Base-by-base conservation (phyloP, 139 green algal genomes). In the Marvania coccoides region DNA sequence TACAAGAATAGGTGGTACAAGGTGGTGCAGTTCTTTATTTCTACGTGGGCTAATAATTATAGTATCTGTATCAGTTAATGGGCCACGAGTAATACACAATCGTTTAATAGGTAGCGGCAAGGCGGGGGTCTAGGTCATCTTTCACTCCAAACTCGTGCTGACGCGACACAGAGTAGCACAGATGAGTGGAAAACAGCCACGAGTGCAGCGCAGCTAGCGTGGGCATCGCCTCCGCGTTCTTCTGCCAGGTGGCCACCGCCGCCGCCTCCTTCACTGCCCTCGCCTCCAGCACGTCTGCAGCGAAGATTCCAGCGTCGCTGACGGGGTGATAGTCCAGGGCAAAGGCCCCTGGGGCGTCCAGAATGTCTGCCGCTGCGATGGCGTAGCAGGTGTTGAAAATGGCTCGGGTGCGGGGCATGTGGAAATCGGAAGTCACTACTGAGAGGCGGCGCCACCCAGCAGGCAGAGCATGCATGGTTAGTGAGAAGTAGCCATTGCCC, bases 401-500 rank as follows among this genome's bases (percentile, higher is more conserved):
- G n/a, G 73, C 73, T 4, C 47, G 61, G 15, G 71, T 81, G 24
- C 88, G 73, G 1, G 82, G 78, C 86, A 95, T 93, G 74, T 95
- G 88, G 71, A 94, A 95, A 55, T 78, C 71, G 58, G 68, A 82
- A 2, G 88, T 90, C 3, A 93, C 71, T 1, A 91, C 63, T 0
- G 71, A 67, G 3, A 85, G 36, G 31, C 47, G 58, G 58, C 68
- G 55, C 89, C 89, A 96, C 19, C 74, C 72, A 26, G 77, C 71
- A 6, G 89, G 89, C 3, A 95, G 23, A 6, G 85, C 81, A 60
- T 96, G 89, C 47, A 90, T 91, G 36, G 77, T 73, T 3, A 90
- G 65, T 2, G 65, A 68, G 61, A 95, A 96, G 66, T 87, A 95
- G 31, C 74, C 89, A 70, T 96, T 96, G 47, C 87, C 85, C 2